Evolutionary conservation across 495 filamentous ascomycete genomes (phyloP).

Genomic region (Aspergillus bertholletiae): DNA sequence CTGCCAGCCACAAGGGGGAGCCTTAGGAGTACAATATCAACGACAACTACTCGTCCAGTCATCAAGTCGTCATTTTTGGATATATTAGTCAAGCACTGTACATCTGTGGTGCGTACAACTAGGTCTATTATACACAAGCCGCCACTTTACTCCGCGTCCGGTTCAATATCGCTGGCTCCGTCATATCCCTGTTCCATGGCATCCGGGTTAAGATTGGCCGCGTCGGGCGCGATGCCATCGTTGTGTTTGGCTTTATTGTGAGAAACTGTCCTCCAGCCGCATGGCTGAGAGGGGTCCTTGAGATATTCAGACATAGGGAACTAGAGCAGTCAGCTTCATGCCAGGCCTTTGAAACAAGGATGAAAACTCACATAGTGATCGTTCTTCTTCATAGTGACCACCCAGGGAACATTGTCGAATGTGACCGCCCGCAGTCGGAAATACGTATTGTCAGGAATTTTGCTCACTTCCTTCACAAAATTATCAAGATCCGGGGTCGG

Average conservation of each 20-base stretch:
- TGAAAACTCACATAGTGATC: constrained; percentile 74
- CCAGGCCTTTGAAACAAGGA: not conserved
- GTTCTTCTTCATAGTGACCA: constrained; percentile 99
- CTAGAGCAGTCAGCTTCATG: constrained; percentile 15
- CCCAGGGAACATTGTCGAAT: constrained; percentile 96
- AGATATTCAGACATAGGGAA: constrained; percentile 88
- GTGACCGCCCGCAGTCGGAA: constrained; percentile 92
- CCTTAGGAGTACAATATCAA: too few relatives aligned
- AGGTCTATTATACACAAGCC: not conserved
- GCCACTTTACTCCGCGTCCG: constrained; percentile 22
- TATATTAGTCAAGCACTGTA: not conserved
- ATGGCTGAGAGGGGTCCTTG: constrained; percentile 59
- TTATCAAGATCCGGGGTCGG: constrained; percentile 73
- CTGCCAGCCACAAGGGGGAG: too few relatives aligned
- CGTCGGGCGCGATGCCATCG: constrained; percentile 33
- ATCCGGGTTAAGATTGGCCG: constrained; percentile 42
- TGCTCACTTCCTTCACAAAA: constrained; percentile 74
- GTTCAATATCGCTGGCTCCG: constrained; percentile 38
- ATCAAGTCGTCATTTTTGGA: not conserved
- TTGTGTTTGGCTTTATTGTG: constrained; percentile 57
- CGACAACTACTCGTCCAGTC: too few relatives aligned
- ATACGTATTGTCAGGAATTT: constrained; percentile 95
- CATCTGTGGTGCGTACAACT: not conserved
- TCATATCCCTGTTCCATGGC: constrained; percentile 41
- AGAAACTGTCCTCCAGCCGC: constrained; percentile 69